Evolutionary conservation across 2,329 filamentous ascomycete genomes (phyloP), one percentile per base, ranked within the genome.

Genomic region (Fusarium pseudoanthophilum): DNA sequence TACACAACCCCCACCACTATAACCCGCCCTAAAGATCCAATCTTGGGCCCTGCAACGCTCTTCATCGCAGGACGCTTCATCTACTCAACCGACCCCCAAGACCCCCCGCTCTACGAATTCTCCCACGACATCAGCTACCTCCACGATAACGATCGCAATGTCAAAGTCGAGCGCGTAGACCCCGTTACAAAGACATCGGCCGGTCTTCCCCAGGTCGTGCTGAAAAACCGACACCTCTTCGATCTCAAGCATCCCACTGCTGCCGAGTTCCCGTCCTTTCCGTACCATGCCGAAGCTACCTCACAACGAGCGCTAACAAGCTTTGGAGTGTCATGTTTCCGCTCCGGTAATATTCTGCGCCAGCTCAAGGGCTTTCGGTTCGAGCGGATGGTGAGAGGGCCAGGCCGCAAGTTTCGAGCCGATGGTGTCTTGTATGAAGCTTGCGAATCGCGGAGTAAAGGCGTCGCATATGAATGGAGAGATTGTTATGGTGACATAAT

Each of bases 31-130:
- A 24, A 60, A 34, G 60, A 42, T 55, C 26, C 67, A 13, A 59
- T 75, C 30, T 66, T 80, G 18, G 78, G 77, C 30, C 82, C 81
- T 24, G 77, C 78, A 9, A 82, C 80, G 3, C 78, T 82, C 42
- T 76, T 78, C 59, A 70, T 81, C 21, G 77, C 76, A n/a, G 79
- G 78, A 42, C 79, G 80, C 60, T 80, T 82, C 75, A 75, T 83
- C 67, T 78, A 81, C 76, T 78, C 79, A 2, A 71, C 72, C 46
- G 75, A 80, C 24, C 67, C 76, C 7, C 61, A 75, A 26, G 74
- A 77, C 21, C 76, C 78, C 37, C 79, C 81, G 2, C 72, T 82
- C 18, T 83, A 82, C 68, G 81, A 83, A 45, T 78, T 82, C 62
- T 82, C 82, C 2, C 80, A 82, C 61, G 77, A 77, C 11, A 74